Evolutionary conservation across 164 flowering plant species (phyloP), one percentile per base, ranked within the genome.

Genomic region (Akebia trifoliata): DNA sequence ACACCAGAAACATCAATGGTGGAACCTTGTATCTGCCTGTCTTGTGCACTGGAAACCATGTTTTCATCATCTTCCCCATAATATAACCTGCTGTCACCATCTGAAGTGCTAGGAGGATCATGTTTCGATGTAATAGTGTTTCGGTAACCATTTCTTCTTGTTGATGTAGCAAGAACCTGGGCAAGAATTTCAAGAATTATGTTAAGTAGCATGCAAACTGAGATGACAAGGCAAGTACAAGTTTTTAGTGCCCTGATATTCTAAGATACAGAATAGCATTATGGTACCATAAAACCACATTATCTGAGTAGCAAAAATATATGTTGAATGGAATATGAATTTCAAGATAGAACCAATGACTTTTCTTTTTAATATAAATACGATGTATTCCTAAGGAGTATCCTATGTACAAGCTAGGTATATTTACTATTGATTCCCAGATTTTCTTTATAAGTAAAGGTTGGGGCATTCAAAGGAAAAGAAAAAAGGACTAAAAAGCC

Each of bases 41-140:
- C 74, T 29, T 58, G 57, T 54, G 78, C 66, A 69, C 77, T 71
- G 44, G 87, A 69, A 56, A 93, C 95, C 97, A 93, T 93, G 68
- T 77, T 87, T 65, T 93, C 95, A 74, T 79, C 88, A 84, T 90
- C 98, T 39, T 78, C 89, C 60, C 82, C 94, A 70, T 67, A 50
- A 67, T 69, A 50, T 54, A 65, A 58, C 30, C 67, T 60, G 42
- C 75, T 22, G 14, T 81, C 87, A 71, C 74, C 78, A 62, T 77
- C 78, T 39, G 56, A 40, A 65, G 60, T 69, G 56, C 42, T 73
- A 43, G 63, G 11, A 60, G 77, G 40, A 65, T 78, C 84, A 67
- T 69, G 67, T 45, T 57, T 77, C 44, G 47, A 39, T 43, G 49
- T 62, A 29, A 54, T 64, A 31, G 44, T 62, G 18, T n/a, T 61